phyloP scores from a whole-genome alignment of 1,139 yeast genomes.

The Blastobotrys aristatus region DNA sequence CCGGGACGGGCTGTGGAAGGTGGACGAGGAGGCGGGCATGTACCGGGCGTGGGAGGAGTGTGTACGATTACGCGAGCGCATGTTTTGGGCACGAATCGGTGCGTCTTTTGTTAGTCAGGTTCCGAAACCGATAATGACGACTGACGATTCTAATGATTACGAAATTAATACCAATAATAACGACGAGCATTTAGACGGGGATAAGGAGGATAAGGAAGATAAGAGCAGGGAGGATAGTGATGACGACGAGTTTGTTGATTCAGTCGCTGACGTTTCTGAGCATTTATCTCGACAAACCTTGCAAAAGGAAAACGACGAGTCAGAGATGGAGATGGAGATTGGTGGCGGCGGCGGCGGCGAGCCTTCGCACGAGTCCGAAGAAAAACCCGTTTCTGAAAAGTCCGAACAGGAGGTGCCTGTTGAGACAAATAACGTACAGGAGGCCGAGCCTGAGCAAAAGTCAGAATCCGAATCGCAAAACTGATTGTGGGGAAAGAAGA shows the following conservation, averaged over 20 bases:
- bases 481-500: not conserved
- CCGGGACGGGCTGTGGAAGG: slow-evolving; percentile 49
- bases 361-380: no score
- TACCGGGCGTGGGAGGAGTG: slow-evolving; percentile 66
- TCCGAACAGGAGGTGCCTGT: no score
- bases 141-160: not conserved
- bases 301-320: no score
- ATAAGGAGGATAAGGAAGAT: not conserved
- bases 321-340: not conserved
- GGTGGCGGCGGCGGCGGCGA: no score
- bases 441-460: no score
- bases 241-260: slow-evolving; percentile 5
- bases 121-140: not conserved
- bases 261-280: not conserved
- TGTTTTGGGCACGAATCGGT: slow-evolving; percentile 86
- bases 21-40: slow-evolving; percentile 40
- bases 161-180: not conserved
- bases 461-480: no score
- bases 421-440: no score
- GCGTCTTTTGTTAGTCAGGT: slow-evolving; percentile 24
- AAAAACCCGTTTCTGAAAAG: no score
- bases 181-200: not conserved
- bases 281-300: no score
- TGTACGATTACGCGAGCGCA: slow-evolving; percentile 49
- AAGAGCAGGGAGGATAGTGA: not conserved